Evolutionary conservation across 1,284 basidiomycete species (phyloP).

Genomic region (Peniophora sp.): DNA sequence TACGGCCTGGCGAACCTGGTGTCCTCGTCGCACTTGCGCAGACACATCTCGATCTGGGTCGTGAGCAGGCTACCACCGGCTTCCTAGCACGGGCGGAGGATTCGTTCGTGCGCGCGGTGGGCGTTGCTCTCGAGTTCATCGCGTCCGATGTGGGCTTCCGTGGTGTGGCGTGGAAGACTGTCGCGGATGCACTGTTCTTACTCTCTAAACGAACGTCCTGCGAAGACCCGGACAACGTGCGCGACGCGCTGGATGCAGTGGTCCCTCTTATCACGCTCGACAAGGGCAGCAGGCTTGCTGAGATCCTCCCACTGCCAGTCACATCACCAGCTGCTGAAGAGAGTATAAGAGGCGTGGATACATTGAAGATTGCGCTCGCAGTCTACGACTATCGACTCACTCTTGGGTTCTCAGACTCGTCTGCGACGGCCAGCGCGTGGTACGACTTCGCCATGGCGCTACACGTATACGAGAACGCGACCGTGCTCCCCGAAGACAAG

Average conservation of each 20-base stretch:
- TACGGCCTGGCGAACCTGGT: conserved; percentile 60
- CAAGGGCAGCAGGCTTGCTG: conserved; percentile 31
- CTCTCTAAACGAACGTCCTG: conserved; percentile 45
- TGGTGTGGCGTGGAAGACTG: conserved; percentile 79
- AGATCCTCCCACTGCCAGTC: conserved; percentile 29
- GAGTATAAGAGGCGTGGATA: conserved; percentile 29
- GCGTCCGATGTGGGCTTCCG: conserved; percentile 55
- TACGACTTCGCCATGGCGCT: conserved; percentile 75
- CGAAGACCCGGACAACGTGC: conserved; percentile 30
- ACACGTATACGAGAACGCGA: conserved; percentile 38
- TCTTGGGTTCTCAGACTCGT: conserved; percentile 55
- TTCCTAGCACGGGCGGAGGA: conserved; percentile 70
- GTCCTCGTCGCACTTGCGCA: conserved; percentile 72
- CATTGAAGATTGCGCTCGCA: conserved; percentile 53
- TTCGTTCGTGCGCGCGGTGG: conserved; percentile 60
- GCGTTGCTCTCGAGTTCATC: conserved; percentile 49
- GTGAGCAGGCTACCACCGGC: conserved; percentile 56
- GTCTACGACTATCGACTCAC: conserved; percentile 71
- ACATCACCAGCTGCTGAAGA: conserved; percentile 3
- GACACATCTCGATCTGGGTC: conserved; percentile 68
- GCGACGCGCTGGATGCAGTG: conserved; percentile 27
- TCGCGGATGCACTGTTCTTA: conserved; percentile 72
- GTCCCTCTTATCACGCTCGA: conserved; percentile 30
- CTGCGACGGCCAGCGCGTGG: conserved; percentile 54
- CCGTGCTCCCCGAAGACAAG: conserved; percentile 20